A percentile compares a stretch with the other conserved stretches of the same genome.
These are phyloP conservation scores for Jacaranda mimosifolia DNA, from an alignment of 257 asterid species.

Conservation along the genomic window DNA sequence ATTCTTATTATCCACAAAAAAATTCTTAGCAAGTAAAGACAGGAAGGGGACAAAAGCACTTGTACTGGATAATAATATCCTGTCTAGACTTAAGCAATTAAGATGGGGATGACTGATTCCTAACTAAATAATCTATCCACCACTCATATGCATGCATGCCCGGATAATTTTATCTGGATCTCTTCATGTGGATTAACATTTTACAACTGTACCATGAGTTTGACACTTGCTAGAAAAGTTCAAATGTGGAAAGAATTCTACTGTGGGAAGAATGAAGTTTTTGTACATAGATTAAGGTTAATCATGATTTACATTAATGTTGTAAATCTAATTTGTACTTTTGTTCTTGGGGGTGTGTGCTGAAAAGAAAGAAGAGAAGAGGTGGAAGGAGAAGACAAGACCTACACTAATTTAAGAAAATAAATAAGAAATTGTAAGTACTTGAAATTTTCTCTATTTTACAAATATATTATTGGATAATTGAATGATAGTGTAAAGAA, in stretches of 20 bases:
- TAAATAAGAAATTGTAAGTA: conserved; percentile 9
- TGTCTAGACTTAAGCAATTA: conserved; percentile 48
- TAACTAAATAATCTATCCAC: conserved; percentile 46
- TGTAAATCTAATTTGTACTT: conserved; percentile 11
- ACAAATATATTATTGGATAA: too few species aligned
- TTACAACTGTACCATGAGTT: conserved; percentile 30
- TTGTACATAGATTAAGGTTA: conserved; percentile 35
- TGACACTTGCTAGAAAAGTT: conserved; percentile 42
- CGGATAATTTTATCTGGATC: neutral
- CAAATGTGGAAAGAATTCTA: conserved; percentile 30
- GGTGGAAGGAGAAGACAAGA: neutral
- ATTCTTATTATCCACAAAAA: conserved; percentile 49
- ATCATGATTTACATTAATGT: conserved; percentile 17
- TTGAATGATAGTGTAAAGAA: too few species aligned
- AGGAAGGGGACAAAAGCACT: conserved; percentile 58
- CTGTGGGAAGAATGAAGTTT: conserved; percentile 27
- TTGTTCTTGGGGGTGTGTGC: neutral
- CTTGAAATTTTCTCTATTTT: neutral
- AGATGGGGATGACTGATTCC: conserved; percentile 54
- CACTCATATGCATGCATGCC: conserved; percentile 3
- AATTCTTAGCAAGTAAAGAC: conserved; percentile 33
- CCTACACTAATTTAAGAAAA: conserved; percentile 37
- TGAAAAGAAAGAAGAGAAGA: neutral
- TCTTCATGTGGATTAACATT: neutral
- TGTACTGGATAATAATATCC: conserved; percentile 41